These are phyloP conservation scores for Globisporangium solare DNA, from an alignment of 352 stramenopile genomes.

Conservation along the genomic window DNA sequence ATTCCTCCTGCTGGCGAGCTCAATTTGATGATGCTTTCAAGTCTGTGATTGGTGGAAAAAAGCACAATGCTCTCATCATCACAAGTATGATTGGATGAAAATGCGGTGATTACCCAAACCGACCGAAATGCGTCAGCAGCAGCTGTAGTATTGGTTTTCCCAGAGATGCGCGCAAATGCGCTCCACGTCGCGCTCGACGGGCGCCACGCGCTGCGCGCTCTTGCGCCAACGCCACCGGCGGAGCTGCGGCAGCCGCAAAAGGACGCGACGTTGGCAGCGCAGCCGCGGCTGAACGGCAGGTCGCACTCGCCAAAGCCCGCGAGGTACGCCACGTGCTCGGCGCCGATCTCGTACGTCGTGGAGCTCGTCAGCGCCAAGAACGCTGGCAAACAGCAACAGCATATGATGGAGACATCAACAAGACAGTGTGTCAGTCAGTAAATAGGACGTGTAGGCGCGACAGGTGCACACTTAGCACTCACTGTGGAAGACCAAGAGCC, in stretches of 20 bases:
- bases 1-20: not conserved
- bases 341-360: conserved; percentile 73
- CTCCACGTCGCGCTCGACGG: conserved; percentile 39
- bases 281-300: conserved; percentile 57
- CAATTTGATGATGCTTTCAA: conserved; percentile 1
- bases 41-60: not conserved
- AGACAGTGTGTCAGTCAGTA: not conserved
- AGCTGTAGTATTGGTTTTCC: conserved; percentile 69
- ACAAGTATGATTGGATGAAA: conserved; percentile 24
- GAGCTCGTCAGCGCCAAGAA: conserved; percentile 51
- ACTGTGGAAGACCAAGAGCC: conserved; percentile 38
- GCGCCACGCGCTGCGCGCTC: conserved; percentile 17
- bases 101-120: conserved; percentile 14
- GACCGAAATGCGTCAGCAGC: conserved; percentile 29
- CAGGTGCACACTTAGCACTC: conserved; percentile 1
- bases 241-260: conserved; percentile 29
- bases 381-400: conserved; percentile 16
- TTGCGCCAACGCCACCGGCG: not conserved
- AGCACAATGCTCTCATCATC: conserved; percentile 2
- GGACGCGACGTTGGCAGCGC: conserved; percentile 28
- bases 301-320: conserved; percentile 55
- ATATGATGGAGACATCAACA: not conserved
- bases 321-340: conserved; percentile 61
- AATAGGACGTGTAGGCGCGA: not conserved
- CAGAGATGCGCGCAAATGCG: conserved; percentile 47